phyloP scores from a whole-genome alignment of 1,284 basidiomycete genomes.

The Cutaneotrichosporon arboriforme region DNA sequence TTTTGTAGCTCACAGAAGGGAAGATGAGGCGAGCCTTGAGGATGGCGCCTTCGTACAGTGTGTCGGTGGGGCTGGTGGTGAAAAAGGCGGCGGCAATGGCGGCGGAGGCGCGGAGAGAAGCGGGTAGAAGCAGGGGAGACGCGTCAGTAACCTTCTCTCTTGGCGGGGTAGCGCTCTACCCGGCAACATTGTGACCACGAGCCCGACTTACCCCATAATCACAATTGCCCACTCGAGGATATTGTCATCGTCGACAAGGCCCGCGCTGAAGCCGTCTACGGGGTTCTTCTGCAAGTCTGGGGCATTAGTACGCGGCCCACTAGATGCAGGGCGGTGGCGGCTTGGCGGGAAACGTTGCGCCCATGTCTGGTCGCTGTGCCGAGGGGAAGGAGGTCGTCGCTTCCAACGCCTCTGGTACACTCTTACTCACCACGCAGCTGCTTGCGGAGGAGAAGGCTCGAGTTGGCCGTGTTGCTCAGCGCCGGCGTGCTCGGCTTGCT shows the following conservation, averaged over 20 bases:
- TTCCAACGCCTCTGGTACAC: too few relatives aligned
- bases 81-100: slow-evolving; percentile 21
- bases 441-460: slow-evolving; percentile 62
- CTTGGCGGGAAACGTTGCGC: too few relatives aligned
- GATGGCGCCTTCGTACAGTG: slow-evolving; percentile 88
- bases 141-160: slow-evolving; percentile 1
- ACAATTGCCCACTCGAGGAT: slow-evolving; percentile 86
- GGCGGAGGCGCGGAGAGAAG: slow-evolving; percentile 2
- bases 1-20: slow-evolving; percentile 53
- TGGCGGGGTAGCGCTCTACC: neutral
- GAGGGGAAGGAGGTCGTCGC: too few relatives aligned
- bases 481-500: slow-evolving; percentile 34
- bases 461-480: slow-evolving; percentile 31
- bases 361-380: too few relatives aligned
- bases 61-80: slow-evolving; percentile 68
- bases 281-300: slow-evolving; percentile 77
- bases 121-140: neutral
- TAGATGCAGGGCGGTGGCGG: too few relatives aligned
- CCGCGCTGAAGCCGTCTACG: slow-evolving; percentile 90
- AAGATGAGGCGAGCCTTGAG: slow-evolving; percentile 83
- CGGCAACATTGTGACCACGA: too few relatives aligned
- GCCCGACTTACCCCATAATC: slow-evolving; percentile 71
- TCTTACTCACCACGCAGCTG: slow-evolving; percentile 57
- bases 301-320: too few relatives aligned
- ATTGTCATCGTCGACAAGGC: slow-evolving; percentile 87